phyloP scores from a whole-genome alignment of 2,329 filamentous ascomycete species.

The Aureobasidium pullulans region DNA sequence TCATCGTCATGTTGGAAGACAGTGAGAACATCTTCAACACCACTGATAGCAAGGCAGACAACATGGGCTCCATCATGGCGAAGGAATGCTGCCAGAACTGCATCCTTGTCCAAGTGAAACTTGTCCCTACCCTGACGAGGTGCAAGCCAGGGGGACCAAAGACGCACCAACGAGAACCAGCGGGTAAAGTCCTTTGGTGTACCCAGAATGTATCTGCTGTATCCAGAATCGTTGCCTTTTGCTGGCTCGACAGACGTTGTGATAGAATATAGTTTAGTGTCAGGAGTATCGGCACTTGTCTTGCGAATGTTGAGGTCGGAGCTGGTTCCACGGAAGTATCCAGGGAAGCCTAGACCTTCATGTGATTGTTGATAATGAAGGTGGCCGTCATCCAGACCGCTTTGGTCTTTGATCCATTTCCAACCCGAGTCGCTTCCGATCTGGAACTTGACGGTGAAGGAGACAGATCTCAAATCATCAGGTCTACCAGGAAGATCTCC shows the following conservation, averaged over 20 bases:
- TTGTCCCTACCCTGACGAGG: conserved; percentile 69
- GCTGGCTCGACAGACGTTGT: conserved; percentile 50
- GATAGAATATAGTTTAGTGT: conserved; percentile 65
- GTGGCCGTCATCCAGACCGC: conserved; percentile 55
- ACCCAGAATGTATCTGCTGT: conserved; percentile 53
- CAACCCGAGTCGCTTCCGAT: conserved; percentile 47
- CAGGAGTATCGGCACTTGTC: conserved; percentile 57
- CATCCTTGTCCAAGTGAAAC: conserved; percentile 69
- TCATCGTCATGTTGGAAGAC: conserved; percentile 57
- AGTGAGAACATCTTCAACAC: conserved; percentile 61
- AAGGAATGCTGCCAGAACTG: conserved; percentile 70
- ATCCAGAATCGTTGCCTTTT: conserved; percentile 50
- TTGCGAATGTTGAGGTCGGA: conserved; percentile 47
- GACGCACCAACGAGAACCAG: conserved; percentile 75
- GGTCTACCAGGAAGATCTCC: conserved; percentile 38
- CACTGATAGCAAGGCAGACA: conserved; percentile 71
- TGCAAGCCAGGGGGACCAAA: conserved; percentile 78
- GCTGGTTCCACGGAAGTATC: conserved; percentile 54
- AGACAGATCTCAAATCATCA: conserved; percentile 42
- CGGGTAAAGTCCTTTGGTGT: conserved; percentile 56
- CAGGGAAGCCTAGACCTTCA: conserved; percentile 37
- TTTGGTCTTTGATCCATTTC: conserved; percentile 64
- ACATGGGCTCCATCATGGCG: conserved; percentile 64
- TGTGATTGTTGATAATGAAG: conserved; percentile 45
- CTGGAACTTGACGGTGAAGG: conserved; percentile 67